Base-by-base conservation (phyloP, 2,329 filamentous ascomycete species). In the Ceratocystis smalleyi region DNA sequence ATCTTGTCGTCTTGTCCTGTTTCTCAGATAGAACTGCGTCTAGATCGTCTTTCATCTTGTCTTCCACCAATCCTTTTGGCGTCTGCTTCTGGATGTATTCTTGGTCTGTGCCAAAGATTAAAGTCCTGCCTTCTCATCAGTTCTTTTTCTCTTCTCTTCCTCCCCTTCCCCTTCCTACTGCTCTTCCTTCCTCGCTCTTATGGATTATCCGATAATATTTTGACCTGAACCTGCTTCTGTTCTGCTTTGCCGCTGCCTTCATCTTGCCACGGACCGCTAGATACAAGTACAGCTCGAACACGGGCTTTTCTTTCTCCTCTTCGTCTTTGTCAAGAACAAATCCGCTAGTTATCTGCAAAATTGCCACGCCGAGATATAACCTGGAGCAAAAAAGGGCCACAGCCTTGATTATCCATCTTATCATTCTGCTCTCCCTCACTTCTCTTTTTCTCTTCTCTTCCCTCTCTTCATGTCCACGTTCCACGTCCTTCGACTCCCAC, bases 331-430 rank as follows among this genome's bases (percentile, higher is more conserved):
- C 40, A 32, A 61, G n/a, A 60, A 19, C 59, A 32, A 43, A 27
- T 19, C 43, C 59, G 17, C 40, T 61, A 49, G n/a, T 22, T 19
- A 24, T 32, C 27, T n/a, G 12, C 27, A 55, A 55, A 55, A 17
- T 61, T 24, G 59, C 59, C 43, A 61, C 59, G 17, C 59, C 59
- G 59, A 61, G 59, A 61, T 61, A 61, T 49, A 22, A 32, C 59
- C 24, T 32, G 40, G n/a, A 45, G 12, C 8, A 40, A 40, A 40
- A 40, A 12, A 40, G 35, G 35, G 49, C 32, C 24, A 22, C 24
- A n/a, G 30, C n/a, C 55, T 47, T 59, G 32, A 43, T 57, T 43
- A 40, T 40, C 35, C 35, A 40, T 40, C 35, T 40, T 40, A 15
- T 12, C 15, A 15, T 40, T 40, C 10, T 40, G 35, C 12, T 15